A percentile compares a stretch with the other conserved stretches of the same genome.
Conservation (phyloP, 441 rosid genomes). For the Hura crepitans region DNA sequence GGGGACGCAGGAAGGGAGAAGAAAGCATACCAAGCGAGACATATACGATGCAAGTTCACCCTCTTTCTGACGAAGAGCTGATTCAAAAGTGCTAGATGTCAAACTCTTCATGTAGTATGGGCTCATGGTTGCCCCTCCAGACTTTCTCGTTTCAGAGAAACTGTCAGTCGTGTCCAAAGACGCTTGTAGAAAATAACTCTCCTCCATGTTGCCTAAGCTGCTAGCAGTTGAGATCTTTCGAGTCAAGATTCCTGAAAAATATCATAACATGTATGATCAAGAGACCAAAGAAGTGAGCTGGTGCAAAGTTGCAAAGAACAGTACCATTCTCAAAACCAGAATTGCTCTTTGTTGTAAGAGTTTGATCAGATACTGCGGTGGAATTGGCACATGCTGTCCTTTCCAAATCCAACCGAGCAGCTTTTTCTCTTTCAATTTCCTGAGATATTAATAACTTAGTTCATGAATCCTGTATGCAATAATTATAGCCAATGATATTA, state of each 20-base stretch:
- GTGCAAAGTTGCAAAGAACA: constrained; percentile 19
- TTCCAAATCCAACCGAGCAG: constrained; percentile 80
- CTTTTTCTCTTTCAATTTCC: constrained; percentile 88
- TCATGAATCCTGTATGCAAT: constrained; percentile 12
- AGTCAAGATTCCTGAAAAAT: constrained; percentile 53
- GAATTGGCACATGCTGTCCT: constrained; percentile 50
- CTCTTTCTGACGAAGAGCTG: constrained; percentile 95
- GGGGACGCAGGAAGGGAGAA: constrained; percentile 2
- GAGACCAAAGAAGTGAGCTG: constrained; percentile 13
- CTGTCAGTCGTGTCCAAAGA: constrained; percentile 81
- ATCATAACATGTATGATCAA: constrained; percentile 3
- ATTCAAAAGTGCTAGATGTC: constrained; percentile 86
- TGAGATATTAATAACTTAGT: constrained; percentile 32
- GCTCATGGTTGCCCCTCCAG: constrained; percentile 59
- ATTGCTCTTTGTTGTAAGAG: constrained; percentile 49
- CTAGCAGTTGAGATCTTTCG: constrained; percentile 75
- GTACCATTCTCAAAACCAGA: constrained; percentile 72
- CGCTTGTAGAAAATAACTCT: constrained; percentile 89
- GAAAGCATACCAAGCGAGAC: constrained; percentile 81
- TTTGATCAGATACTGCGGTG: constrained; percentile 50
- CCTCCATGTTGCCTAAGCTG: constrained; percentile 95
- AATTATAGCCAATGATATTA: constrained; percentile 6
- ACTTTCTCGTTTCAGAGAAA: constrained; percentile 65
- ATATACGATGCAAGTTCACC: constrained; percentile 95
- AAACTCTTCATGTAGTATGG: constrained; percentile 86